Evolutionary conservation across 192 early-diverging fungal species (phyloP), one percentile per base, ranked within the genome.

Genomic region (Funneliformis mosseae): DNA sequence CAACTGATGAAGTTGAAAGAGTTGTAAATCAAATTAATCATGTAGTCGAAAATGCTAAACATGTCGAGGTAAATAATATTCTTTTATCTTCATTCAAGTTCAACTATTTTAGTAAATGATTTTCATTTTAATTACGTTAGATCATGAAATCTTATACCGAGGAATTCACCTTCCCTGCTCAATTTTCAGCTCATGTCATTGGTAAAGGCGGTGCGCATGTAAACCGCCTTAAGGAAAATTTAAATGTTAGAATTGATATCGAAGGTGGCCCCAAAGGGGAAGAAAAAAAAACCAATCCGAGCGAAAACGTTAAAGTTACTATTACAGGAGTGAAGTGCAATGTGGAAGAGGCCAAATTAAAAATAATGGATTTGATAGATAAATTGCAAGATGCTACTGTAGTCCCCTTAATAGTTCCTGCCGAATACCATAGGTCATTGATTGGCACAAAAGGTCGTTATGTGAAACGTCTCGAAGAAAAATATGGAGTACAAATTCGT

Each of bases 141-240:
- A 82, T 89, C 28, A 84, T 87, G 83, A 94, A 94, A 82, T 90
- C 95, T 71, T 91, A 92, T 78, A 86, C 88, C 21, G 83, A 88
- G 50, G 92, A 93, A 63, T 85, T 98, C 64, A 82, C 87, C 14
- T 91, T 98, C 38, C 94, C 97, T 43, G 87, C 89, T 28, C 83
- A 79, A 69, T 88, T 85, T 78, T 91, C 87, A 80, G 88, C 89
- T 38, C 94, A 91, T 82, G 88, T 99, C 33, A 96, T 98, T 80
- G 97, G 97, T n/a, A 95, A 95, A 81, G 92, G 91, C 38, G 96
- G 96, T 80, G 92, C 91, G 78, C 89, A 91, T 78, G 90, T 99
- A 71, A 94, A 91, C 81, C 90, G 91, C 66, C 79, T 97, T 46
- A 94, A 91, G 77, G 90, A 92, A 18, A 91, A 93, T 81, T 89